Evolutionary conservation across 2,329 filamentous ascomycete species (phyloP).

Genomic region (Fusarium circinatum): DNA sequence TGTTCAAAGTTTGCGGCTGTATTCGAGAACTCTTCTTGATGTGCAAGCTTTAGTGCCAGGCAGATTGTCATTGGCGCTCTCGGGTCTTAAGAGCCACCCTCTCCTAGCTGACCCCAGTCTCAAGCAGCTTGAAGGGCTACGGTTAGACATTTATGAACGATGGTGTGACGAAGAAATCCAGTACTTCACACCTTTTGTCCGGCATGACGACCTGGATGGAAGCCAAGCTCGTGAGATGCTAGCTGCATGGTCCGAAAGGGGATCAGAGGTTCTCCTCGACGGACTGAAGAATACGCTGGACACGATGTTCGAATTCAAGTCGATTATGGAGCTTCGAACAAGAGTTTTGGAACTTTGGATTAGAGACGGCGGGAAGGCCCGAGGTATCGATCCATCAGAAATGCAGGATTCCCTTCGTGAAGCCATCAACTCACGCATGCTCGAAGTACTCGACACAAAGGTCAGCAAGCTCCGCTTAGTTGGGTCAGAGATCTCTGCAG

Average conservation of each 20-base stretch:
- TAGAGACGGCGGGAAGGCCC: conserved; percentile 69
- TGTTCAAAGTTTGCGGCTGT: conserved; percentile 74
- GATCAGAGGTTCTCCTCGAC: conserved; percentile 67
- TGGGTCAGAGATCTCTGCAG: conserved; percentile 70
- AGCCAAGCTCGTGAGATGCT: conserved; percentile 69
- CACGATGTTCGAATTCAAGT: conserved; percentile 71
- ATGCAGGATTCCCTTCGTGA: conserved; percentile 76
- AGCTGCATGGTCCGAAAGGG: conserved; percentile 70
- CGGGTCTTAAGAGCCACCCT: conserved; percentile 73
- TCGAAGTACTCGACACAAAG: conserved; percentile 70
- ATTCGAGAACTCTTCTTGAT: conserved; percentile 79
- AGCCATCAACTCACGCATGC: conserved; percentile 74
- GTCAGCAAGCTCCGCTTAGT: conserved; percentile 72
- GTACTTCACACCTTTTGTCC: conserved; percentile 87
- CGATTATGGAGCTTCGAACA: conserved; percentile 75
- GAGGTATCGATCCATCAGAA: conserved; percentile 73
- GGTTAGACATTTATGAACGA: conserved; percentile 78
- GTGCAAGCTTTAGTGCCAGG: conserved; percentile 80
- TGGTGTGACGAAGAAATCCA: conserved; percentile 87
- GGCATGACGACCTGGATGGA: conserved; percentile 78
- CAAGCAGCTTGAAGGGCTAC: conserved; percentile 72
- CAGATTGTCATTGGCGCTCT: conserved; percentile 75
- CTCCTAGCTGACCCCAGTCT: conserved; percentile 79
- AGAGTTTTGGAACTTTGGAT: conserved; percentile 81
- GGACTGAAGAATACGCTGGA: conserved; percentile 70